These are phyloP conservation scores for Nicotiana otophora DNA, from an alignment of 257 asterid genomes.

Conservation along the genomic window DNA sequence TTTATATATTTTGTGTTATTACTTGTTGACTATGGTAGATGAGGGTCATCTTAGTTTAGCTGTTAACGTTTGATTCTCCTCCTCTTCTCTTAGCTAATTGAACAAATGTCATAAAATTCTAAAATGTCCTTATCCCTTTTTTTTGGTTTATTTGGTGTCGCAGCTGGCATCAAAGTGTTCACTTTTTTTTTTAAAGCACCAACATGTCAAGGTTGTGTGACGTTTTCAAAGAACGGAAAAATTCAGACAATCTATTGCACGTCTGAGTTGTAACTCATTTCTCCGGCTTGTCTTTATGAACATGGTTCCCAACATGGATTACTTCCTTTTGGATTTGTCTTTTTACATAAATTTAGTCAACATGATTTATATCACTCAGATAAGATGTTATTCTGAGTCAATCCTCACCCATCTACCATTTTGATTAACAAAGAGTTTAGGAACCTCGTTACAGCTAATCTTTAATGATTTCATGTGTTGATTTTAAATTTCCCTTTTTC, in stretches of 20 bases:
- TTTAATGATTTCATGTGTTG: not conserved
- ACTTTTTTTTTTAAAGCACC: not conserved
- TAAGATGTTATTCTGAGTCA: not conserved
- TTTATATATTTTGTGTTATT: not conserved
- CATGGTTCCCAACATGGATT: not conserved
- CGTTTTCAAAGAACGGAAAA: not conserved
- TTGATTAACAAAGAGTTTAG: not conserved
- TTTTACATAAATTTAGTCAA: not conserved
- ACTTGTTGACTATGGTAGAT: not conserved
- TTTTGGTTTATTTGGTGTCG: not conserved
- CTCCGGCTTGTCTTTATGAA: not conserved
- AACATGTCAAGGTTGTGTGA: not conserved
- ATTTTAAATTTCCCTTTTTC: constrained; percentile 2
- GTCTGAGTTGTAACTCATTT: not conserved
- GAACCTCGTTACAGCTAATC: not conserved
- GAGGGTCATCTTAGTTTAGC: not conserved
- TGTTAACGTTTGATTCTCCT: not conserved
- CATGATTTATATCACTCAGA: not conserved
- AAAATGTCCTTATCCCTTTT: not conserved
- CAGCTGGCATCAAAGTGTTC: not conserved
- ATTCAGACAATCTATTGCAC: not conserved
- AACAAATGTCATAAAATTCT: not conserved
- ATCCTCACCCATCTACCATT: not conserved
- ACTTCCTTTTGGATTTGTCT: not conserved
- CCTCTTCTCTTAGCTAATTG: not conserved